Evolutionary conservation across 495 filamentous ascomycete genomes (phyloP).

Genomic region (Pyronema omphalodes): DNA sequence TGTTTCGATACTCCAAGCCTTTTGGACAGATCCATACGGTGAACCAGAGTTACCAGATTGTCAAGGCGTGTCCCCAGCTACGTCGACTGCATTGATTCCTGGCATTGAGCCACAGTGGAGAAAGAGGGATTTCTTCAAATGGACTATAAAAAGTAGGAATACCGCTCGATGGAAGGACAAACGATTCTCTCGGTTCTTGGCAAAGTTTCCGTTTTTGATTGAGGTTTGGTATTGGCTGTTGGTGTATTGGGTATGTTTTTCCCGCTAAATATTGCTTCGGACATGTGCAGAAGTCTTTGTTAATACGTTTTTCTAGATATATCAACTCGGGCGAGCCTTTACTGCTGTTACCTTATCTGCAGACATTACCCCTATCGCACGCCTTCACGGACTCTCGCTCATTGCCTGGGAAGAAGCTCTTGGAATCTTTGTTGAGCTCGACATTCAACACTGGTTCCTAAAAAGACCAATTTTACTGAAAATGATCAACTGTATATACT

Average conservation of each 20-base stretch:
- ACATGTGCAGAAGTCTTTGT: not conserved
- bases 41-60: not conserved
- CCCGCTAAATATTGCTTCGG: not conserved
- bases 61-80: conserved; percentile 1
- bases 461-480: conserved; percentile 10
- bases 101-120: conserved; percentile 9
- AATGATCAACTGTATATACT: conserved; percentile 46
- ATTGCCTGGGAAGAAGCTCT: conserved; percentile 36
- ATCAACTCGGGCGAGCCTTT: conserved; percentile 44
- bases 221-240: conserved; percentile 22
- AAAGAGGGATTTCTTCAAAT: conserved; percentile 14
- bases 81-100: not conserved
- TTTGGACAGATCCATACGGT: not conserved
- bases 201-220: conserved; percentile 17
- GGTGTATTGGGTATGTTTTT: conserved; percentile 18
- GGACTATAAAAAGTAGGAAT: conserved; percentile 13
- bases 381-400: conserved; percentile 38
- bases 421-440: conserved; percentile 30
- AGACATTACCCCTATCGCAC: conserved; percentile 38
- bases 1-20: not conserved
- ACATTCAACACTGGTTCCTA: conserved; percentile 14
- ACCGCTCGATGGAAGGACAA: conserved; percentile 13
- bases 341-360: conserved; percentile 41
- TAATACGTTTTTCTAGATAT: conserved; percentile 17
- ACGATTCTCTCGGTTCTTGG: conserved; percentile 8